phyloP scores from a whole-genome alignment of 2,329 filamentous ascomycete species.

The Verticillium isaacii region DNA sequence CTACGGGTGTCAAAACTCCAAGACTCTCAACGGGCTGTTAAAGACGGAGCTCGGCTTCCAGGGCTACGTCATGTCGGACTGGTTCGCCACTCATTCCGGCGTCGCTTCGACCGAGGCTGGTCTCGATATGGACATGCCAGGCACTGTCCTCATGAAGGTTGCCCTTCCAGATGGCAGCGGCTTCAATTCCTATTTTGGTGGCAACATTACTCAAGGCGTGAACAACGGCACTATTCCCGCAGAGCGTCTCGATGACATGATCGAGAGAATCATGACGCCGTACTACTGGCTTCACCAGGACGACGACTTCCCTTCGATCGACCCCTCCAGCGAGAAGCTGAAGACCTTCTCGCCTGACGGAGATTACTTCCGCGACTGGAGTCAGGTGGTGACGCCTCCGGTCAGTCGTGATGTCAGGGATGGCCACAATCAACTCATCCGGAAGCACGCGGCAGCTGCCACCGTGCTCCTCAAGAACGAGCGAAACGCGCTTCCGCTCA shows the following conservation, averaged over 20 bases:
- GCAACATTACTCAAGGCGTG: slow-evolving; percentile 81
- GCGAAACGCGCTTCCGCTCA: slow-evolving; percentile 66
- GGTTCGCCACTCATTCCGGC: slow-evolving; percentile 61
- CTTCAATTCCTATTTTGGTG: slow-evolving; percentile 68
- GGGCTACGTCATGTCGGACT: slow-evolving; percentile 55
- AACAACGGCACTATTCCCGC: slow-evolving; percentile 85
- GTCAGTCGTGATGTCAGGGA: slow-evolving; percentile 65
- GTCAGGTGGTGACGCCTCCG: slow-evolving; percentile 61
- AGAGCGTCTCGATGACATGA: slow-evolving; percentile 90
- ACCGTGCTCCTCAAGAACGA: slow-evolving; percentile 87
- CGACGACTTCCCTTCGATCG: slow-evolving; percentile 50
- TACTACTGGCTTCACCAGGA: slow-evolving; percentile 76
- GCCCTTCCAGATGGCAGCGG: background rate
- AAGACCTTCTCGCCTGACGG: background rate
- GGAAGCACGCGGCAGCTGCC: slow-evolving; percentile 71
- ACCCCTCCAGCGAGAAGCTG: slow-evolving; percentile 62
- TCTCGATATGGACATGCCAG: slow-evolving; percentile 68
- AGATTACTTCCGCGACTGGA: slow-evolving; percentile 75
- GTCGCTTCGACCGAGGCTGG: slow-evolving; percentile 58
- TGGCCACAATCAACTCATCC: slow-evolving; percentile 68
- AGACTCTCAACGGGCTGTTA: slow-evolving; percentile 60
- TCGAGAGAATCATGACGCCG: slow-evolving; percentile 71
- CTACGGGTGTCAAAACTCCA: slow-evolving; percentile 65
- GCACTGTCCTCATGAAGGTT: background rate
- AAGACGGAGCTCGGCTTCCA: slow-evolving; percentile 57